phyloP scores from a whole-genome alignment of 768 basidiomycete genomes.

The Lentinula sp. region DNA sequence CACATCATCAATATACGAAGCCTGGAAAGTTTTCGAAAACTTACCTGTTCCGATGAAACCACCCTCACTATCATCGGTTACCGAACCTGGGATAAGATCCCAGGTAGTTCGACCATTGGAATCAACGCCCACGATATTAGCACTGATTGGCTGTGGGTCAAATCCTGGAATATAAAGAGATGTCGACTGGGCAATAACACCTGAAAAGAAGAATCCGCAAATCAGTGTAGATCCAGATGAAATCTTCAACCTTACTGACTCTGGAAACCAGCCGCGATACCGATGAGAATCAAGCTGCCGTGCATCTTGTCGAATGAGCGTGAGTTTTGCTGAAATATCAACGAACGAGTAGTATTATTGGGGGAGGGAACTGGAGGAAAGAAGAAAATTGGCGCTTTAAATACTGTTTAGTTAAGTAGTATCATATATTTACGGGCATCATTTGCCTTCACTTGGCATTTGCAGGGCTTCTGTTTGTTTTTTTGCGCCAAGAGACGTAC shows the following conservation, averaged over 20 bases:
- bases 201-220: conserved; percentile 8
- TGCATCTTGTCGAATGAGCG: neutral
- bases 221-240: neutral
- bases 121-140: conserved; percentile 34
- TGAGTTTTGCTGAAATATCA: neutral
- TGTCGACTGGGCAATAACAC: conserved; percentile 21
- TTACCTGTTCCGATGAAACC: conserved; percentile 34
- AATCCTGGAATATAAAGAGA: conserved; percentile 43
- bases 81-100: conserved; percentile 26
- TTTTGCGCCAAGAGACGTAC: neutral
- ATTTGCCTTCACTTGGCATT: neutral
- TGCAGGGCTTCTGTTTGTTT: neutral
- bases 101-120: conserved; percentile 36
- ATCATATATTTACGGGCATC: neutral
- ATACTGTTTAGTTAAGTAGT: neutral
- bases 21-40: conserved; percentile 3
- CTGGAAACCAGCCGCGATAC: conserved; percentile 3
- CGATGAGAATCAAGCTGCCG: neutral
- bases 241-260: neutral
- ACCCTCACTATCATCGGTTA: conserved; percentile 24
- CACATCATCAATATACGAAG: neutral
- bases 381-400: neutral
- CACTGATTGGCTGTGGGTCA: conserved; percentile 37
- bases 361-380: neutral
- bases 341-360: neutral